phyloP scores from a whole-genome alignment of 495 filamentous ascomycete species.

The Penicillium bialowiezense region DNA sequence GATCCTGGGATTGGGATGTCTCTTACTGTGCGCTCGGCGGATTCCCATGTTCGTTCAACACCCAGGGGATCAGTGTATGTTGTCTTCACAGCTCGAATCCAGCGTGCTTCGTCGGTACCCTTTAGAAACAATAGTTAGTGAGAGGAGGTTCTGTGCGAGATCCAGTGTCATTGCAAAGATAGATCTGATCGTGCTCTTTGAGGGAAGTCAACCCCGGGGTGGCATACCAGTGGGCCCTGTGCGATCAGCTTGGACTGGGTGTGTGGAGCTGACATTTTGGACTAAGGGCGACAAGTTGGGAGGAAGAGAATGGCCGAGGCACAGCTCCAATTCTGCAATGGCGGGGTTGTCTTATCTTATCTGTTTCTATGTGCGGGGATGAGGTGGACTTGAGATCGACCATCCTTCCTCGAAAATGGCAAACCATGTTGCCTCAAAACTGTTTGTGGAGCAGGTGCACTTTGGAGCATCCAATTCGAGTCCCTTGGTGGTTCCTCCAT shows the following conservation, averaged over 20 bases:
- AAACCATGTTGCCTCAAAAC: too few species aligned
- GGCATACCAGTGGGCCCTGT: conserved; percentile 45
- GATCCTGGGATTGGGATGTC: not conserved
- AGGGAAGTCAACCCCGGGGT: not conserved
- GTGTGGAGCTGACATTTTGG: conserved; percentile 22
- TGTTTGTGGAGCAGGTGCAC: too few species aligned
- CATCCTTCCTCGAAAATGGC: too few species aligned
- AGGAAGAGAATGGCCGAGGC: not conserved
- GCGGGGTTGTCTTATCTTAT: conserved; percentile 9
- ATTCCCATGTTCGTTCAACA: conserved; percentile 73
- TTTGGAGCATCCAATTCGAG: too few species aligned
- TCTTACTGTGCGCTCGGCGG: conserved; percentile 64
- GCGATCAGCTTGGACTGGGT: conserved; percentile 45
- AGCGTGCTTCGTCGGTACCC: conserved; percentile 61
- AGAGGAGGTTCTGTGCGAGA: too few species aligned
- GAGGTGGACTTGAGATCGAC: too few species aligned
- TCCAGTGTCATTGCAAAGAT: too few species aligned
- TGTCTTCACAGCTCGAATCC: conserved; percentile 68
- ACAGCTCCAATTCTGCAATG: not conserved
- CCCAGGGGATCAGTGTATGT: conserved; percentile 72
- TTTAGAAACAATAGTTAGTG: conserved; percentile 6
- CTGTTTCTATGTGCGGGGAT: not conserved
- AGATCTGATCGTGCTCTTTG: too few species aligned
- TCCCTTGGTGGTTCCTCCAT: too few species aligned
- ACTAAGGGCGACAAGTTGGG: not conserved